Conservation (phyloP, 441 rosid genomes). For the Metrosideros polymorpha region DNA sequence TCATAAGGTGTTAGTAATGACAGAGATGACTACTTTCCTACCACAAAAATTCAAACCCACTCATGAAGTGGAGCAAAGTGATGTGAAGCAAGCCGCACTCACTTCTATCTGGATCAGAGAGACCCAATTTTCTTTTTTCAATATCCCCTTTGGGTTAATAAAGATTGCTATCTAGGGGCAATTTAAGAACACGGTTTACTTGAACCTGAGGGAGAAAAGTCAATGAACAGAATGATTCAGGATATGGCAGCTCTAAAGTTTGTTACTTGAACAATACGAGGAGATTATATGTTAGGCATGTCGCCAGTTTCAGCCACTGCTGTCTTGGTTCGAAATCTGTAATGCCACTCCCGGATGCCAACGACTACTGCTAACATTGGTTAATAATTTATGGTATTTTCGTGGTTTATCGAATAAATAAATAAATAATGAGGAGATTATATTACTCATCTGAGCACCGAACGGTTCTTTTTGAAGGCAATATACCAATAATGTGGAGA, state of each 20-base stretch:
- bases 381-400: no score
- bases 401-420: background rate
- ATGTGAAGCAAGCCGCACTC: background rate
- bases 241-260: background rate
- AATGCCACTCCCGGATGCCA: background rate
- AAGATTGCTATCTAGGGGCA: background rate
- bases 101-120: background rate
- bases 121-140: background rate
- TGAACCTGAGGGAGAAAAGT: background rate
- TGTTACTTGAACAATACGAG: background rate
- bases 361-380: background rate
- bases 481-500: background rate
- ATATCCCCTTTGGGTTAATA: background rate
- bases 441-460: background rate
- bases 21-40: background rate
- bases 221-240: background rate
- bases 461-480: background rate
- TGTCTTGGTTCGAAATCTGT: no score
- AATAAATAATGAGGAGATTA: background rate
- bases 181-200: background rate
- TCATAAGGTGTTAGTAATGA: background rate
- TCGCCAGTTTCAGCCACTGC: no score
- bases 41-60: background rate
- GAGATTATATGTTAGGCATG: no score
- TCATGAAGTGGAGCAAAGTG: background rate